Conservation (phyloP, 1,139 yeast genomes). For the Zygosaccharomyces pseudobailii region DNA sequence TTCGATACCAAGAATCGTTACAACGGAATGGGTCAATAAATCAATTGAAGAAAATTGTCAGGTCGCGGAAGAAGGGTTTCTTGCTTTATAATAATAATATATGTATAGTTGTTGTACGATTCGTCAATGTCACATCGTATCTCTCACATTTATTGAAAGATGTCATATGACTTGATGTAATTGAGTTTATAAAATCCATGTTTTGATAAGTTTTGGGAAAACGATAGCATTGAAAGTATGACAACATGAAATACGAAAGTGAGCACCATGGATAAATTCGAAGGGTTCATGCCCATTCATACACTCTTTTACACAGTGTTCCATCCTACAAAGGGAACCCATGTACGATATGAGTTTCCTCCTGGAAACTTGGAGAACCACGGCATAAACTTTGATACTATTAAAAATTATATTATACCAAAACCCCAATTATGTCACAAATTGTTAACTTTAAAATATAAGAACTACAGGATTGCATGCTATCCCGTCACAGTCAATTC, state of each 20-base stretch:
- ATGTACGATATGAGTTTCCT: constrained; percentile 91
- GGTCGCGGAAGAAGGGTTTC: constrained; percentile 44
- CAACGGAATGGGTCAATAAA: constrained; percentile 40
- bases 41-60: constrained; percentile 40
- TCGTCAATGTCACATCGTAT: no score
- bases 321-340: constrained; percentile 94
- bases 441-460: constrained; percentile 67
- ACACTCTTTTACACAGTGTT: constrained; percentile 88
- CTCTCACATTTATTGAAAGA: background rate
- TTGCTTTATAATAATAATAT: constrained; percentile 9
- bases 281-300: constrained; percentile 53
- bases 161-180: background rate
- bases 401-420: constrained; percentile 88
- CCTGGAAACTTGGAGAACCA: constrained; percentile 45
- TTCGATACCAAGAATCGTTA: constrained; percentile 47
- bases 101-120: background rate
- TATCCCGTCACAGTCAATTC: constrained; percentile 83
- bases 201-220: background rate
- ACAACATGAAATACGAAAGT: background rate
- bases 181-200: background rate
- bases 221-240: background rate
- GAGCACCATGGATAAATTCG: constrained; percentile 18
- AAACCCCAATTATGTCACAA: constrained; percentile 86
- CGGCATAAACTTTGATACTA: constrained; percentile 74
- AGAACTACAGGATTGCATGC: constrained; percentile 72